Conservation (phyloP, 108 stramenopile genomes). For the Fistulifera solaris region DNA sequence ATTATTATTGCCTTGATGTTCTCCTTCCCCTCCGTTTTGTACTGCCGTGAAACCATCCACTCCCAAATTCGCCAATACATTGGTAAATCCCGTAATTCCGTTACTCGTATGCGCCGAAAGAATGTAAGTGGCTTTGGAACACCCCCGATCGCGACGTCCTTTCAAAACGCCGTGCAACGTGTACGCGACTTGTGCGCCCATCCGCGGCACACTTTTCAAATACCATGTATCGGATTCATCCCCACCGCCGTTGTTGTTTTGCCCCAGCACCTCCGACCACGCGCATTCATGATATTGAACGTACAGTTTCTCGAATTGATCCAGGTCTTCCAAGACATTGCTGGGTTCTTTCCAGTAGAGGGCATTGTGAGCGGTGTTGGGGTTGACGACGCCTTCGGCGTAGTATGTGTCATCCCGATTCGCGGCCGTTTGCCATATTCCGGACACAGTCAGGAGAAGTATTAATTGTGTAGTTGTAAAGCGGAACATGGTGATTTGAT, state of each 20-base stretch:
- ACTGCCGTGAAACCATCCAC: neutral
- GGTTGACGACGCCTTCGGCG: slow-evolving; percentile 12
- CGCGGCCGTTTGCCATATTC: neutral
- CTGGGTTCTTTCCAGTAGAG: slow-evolving; percentile 19
- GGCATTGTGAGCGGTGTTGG: slow-evolving; percentile 6
- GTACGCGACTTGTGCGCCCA: slow-evolving; percentile 54
- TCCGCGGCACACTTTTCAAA: slow-evolving; percentile 28
- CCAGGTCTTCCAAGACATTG: slow-evolving; percentile 38
- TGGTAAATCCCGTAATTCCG: neutral
- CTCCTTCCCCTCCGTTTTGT: neutral
- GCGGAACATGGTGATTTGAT: no score
- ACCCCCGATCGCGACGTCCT: slow-evolving; percentile 9
- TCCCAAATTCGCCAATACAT: neutral
- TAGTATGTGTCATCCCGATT: slow-evolving; percentile 14
- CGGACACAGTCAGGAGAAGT: no score
- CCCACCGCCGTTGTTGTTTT: slow-evolving; percentile 12
- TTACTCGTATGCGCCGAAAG: slow-evolving; percentile 4
- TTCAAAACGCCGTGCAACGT: slow-evolving; percentile 38
- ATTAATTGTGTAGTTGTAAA: no score
- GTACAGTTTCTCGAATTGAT: slow-evolving; percentile 27
- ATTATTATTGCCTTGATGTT: neutral
- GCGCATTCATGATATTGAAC: slow-evolving; percentile 38
- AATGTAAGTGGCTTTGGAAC: slow-evolving; percentile 21
- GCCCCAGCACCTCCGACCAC: slow-evolving; percentile 10
- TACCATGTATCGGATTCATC: slow-evolving; percentile 45